A percentile compares a stretch with the other conserved stretches of the same genome.
These are phyloP conservation scores for Schoenoplectus tabernaemontani DNA, from an alignment of 202 grass and related monocot species.

Conservation along the genomic window DNA sequence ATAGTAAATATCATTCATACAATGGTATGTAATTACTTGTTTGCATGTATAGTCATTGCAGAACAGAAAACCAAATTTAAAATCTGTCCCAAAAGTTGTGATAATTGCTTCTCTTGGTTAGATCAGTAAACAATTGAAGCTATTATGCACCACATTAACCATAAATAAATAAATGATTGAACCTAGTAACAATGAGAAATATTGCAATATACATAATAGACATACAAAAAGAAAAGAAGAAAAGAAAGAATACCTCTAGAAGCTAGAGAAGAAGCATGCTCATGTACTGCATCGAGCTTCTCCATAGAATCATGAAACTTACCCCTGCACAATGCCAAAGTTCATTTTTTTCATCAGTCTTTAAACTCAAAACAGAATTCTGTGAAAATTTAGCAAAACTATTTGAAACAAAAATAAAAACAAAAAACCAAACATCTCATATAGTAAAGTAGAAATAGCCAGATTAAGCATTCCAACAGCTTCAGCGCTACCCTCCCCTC, in stretches of 20 bases:
- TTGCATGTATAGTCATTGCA: neutral
- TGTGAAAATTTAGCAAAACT: neutral
- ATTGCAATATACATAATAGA: conserved; percentile 1
- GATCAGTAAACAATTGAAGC: neutral
- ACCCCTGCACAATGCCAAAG: conserved; percentile 35
- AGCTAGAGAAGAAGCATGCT: conserved; percentile 39
- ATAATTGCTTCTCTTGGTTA: neutral
- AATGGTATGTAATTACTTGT: neutral
- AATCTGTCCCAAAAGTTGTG: neutral
- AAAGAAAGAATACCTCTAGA: conserved; percentile 52
- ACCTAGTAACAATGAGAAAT: neutral
- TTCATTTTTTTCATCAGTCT: conserved; percentile 5
- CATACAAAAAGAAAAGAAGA: neutral
- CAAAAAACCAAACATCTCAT: conserved; percentile 53
- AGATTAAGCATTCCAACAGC: conserved; percentile 59
- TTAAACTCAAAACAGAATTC: neutral
- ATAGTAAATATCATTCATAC: neutral
- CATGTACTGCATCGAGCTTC: conserved; percentile 59
- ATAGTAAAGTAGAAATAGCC: conserved; percentile 81
- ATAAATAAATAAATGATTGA: neutral
- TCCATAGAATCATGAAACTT: conserved; percentile 57
- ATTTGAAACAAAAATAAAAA: neutral
- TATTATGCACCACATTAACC: neutral
- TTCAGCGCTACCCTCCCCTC: conserved; percentile 43
- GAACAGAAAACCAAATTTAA: neutral